Evolutionary conservation across 2,329 filamentous ascomycete species (phyloP).

Genomic region (Pseudocercospora fuligena): DNA sequence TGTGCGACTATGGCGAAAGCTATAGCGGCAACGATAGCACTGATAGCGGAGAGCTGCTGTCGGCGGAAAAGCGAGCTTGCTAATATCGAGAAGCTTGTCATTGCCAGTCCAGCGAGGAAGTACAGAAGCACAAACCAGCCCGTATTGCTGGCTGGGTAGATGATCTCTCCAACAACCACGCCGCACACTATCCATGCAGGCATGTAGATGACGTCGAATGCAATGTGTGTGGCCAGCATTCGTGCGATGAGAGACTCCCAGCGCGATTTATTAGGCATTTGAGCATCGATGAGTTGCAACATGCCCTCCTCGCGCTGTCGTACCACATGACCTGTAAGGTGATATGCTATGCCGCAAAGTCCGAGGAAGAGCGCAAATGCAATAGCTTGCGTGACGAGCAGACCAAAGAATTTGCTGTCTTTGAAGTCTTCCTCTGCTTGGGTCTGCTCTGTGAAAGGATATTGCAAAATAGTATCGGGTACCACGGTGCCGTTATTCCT

Average conservation of each 20-base stretch:
- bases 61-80: slow-evolving; percentile 81
- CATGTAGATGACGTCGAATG: slow-evolving; percentile 77
- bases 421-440: slow-evolving; percentile 66
- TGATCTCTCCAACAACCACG: slow-evolving; percentile 66
- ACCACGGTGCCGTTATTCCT: slow-evolving; percentile 55
- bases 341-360: slow-evolving; percentile 80
- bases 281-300: slow-evolving; percentile 83
- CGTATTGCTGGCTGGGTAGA: slow-evolving; percentile 48
- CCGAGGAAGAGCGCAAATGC: slow-evolving; percentile 77
- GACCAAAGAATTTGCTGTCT: slow-evolving; percentile 72
- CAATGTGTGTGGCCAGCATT: slow-evolving; percentile 74
- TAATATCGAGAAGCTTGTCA: slow-evolving; percentile 77
- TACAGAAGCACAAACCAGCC: slow-evolving; percentile 62
- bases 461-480: slow-evolving; percentile 57
- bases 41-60: slow-evolving; percentile 82
- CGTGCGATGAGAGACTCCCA: slow-evolving; percentile 78
- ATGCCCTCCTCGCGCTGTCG: slow-evolving; percentile 86
- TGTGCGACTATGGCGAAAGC: slow-evolving; percentile 81
- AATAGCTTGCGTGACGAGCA: slow-evolving; percentile 76
- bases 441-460: slow-evolving; percentile 74
- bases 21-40: slow-evolving; percentile 70
- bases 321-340: slow-evolving; percentile 81
- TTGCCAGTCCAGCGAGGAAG: slow-evolving; percentile 71
- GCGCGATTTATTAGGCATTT: slow-evolving; percentile 74
- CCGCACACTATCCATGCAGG: slow-evolving; percentile 81